Percentiles rank a stretch among this genome's conserved stretches.
Evolutionary conservation across 306 rosid species (phyloP).

Genomic region (Vigna hirtella): DNA sequence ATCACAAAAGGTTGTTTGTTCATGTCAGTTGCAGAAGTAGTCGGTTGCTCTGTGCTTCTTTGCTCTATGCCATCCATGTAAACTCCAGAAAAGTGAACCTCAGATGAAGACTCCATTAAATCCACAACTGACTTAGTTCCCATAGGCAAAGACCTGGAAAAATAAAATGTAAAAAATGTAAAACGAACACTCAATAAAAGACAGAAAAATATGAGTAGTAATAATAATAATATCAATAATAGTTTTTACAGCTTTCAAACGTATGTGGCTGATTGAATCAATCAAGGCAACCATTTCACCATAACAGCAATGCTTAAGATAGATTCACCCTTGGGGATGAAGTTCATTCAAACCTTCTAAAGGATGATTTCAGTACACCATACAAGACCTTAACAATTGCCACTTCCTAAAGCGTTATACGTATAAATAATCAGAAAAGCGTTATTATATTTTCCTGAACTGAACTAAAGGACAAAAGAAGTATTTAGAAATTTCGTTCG

Average conservation of each 20-base stretch:
- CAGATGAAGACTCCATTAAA: constrained; percentile 75
- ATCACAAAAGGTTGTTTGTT: constrained; percentile 89
- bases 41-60: constrained; percentile 58
- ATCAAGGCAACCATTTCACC: constrained; percentile 14
- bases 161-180: constrained; percentile 8
- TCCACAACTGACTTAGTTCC: constrained; percentile 67
- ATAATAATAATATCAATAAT: not conserved
- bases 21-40: constrained; percentile 66
- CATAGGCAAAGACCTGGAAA: constrained; percentile 58
- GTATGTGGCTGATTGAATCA: constrained; percentile 29
- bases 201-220: constrained; percentile 5
- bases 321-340: no score
- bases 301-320: not conserved
- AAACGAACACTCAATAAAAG: not conserved
- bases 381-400: no score
- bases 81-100: constrained; percentile 90
- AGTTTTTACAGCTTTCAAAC: not conserved
- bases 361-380: no score
- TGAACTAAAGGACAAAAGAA: not conserved
- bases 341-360: not conserved
- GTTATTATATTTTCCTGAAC: not conserved
- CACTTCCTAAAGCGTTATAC: not conserved
- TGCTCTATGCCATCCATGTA: constrained; percentile 72
- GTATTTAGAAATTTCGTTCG: not conserved
- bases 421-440: not conserved